Evolutionary conservation across 441 rosid genomes (phyloP), one percentile per base, ranked within the genome.

Genomic region (Bocquillonia castaneifolia): DNA sequence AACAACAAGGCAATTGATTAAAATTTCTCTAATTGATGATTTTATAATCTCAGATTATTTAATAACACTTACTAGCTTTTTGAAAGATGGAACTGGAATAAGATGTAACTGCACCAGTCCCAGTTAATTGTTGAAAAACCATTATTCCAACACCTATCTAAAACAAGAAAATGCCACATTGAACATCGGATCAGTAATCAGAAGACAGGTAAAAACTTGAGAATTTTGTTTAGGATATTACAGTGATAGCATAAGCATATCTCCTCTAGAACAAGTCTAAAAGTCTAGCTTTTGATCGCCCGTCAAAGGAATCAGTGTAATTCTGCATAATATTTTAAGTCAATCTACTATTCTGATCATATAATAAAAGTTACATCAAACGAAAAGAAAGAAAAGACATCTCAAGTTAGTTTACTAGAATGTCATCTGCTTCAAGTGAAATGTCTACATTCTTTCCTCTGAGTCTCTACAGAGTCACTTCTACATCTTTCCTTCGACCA

Each of bases 391-490:
- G 14, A 37, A 29, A 12, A 42, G 6, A 6, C 50, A 31, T 23
- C 18, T 25, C 29, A 17, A 10, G 17, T 50, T 64, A 34, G 3
- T 28, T 73, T 78, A 91, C 95, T 75, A 22, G 77, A 39, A 87
- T 88, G 47, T 82, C 85, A 17, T 76, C 61, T 44, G 86, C 81
- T 72, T 88, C 94, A 20, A 67, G 71, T 34, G 79, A 81, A 61
- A 88, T 75, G 71, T 86, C 78, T 13, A 77, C 72, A 29, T 61
- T 66, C 20, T 62, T 69, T 63, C 93, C 95, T 48, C 93, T 76
- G 17, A 88, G 80, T 15, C 76, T 53, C 52, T 74, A 81, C 22
- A 91, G 79, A 45, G 88, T 58, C 68, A 45, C 73, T 74, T 74
- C 80, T 1, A 77, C 77, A 72, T 86, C 90, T 45, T 67, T 76